Conservation (phyloP, 2,329 filamentous ascomycete genomes). For the Mariannaea elegans region DNA sequence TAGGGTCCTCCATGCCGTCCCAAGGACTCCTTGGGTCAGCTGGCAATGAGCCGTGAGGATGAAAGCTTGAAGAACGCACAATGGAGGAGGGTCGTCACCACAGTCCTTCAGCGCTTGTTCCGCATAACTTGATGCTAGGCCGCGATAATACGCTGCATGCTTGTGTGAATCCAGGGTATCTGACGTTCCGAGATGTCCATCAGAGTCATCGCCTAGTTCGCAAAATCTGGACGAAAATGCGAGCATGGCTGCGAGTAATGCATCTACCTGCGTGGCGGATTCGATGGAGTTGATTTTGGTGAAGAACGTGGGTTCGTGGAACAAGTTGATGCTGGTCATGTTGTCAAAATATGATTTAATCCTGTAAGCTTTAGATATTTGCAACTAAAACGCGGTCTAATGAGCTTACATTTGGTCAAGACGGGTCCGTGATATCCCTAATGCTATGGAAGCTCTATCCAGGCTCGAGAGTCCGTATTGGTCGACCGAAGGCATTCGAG, state of each 20-base stretch:
- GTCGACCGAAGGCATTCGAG: background rate
- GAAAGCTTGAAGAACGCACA: constrained; percentile 48
- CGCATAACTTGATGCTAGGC: constrained; percentile 36
- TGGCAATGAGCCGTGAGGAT: constrained; percentile 47
- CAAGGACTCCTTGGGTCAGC: constrained; percentile 46
- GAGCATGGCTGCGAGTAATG: constrained; percentile 45
- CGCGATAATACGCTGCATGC: constrained; percentile 16
- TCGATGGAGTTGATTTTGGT: constrained; percentile 35
- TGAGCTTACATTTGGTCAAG: background rate
- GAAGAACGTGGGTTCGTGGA: constrained; percentile 41
- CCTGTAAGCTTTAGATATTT: background rate
- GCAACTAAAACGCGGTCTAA: background rate
- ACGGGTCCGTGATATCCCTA: background rate
- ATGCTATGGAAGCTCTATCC: background rate
- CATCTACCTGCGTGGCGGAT: constrained; percentile 26
- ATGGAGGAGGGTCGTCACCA: constrained; percentile 43
- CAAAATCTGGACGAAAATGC: constrained; percentile 38
- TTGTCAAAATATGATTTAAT: constrained; percentile 41
- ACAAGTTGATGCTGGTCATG: constrained; percentile 44
- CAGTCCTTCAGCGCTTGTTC: constrained; percentile 44
- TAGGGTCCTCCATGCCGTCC: constrained; percentile 47
- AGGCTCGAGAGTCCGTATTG: background rate
- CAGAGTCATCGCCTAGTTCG: background rate
- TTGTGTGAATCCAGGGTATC: background rate
- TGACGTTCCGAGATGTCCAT: background rate